A percentile compares a stretch with the other conserved stretches of the same genome.
phyloP scores from a whole-genome alignment of 768 basidiomycete species.

The Hygrocybe punicea region DNA sequence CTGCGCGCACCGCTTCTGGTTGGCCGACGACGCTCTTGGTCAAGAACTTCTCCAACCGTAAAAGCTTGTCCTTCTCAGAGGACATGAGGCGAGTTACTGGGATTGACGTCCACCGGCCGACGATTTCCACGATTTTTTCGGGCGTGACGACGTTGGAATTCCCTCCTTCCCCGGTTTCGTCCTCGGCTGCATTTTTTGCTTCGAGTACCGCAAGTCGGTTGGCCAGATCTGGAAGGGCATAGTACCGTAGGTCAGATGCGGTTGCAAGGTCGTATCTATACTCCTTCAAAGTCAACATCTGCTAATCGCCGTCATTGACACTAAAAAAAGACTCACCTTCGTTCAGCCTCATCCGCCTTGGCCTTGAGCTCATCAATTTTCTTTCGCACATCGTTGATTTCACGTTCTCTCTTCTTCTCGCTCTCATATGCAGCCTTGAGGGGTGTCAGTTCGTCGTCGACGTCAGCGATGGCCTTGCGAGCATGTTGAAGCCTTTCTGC shows the following conservation, averaged over 20 bases:
- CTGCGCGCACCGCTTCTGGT: slow-evolving; percentile 84
- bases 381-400: slow-evolving; percentile 69
- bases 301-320: no score
- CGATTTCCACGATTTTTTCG: slow-evolving; percentile 92
- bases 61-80: slow-evolving; percentile 86
- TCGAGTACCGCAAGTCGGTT: slow-evolving; percentile 56
- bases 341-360: slow-evolving; percentile 90
- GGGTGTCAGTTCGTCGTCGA: slow-evolving; percentile 81
- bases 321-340: slow-evolving; percentile 42
- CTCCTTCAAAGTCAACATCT: slow-evolving; percentile 14
- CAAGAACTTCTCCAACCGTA: slow-evolving; percentile 83
- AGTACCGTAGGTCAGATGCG: slow-evolving; percentile 86
- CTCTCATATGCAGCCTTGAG: slow-evolving; percentile 83
- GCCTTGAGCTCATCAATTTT: slow-evolving; percentile 88
- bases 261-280: slow-evolving; percentile 64
- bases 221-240: slow-evolving; percentile 87
- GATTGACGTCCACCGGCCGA: slow-evolving; percentile 89
- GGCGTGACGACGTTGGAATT: slow-evolving; percentile 73
- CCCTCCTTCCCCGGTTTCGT: slow-evolving; percentile 52
- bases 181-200: slow-evolving; percentile 67
- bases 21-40: slow-evolving; percentile 82
- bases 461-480: slow-evolving; percentile 73
- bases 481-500: slow-evolving; percentile 76
- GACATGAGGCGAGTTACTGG: slow-evolving; percentile 84
- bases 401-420: slow-evolving; percentile 78